Base-by-base conservation (phyloP, 495 filamentous ascomycete species). In the Penicillium samsonianum region DNA sequence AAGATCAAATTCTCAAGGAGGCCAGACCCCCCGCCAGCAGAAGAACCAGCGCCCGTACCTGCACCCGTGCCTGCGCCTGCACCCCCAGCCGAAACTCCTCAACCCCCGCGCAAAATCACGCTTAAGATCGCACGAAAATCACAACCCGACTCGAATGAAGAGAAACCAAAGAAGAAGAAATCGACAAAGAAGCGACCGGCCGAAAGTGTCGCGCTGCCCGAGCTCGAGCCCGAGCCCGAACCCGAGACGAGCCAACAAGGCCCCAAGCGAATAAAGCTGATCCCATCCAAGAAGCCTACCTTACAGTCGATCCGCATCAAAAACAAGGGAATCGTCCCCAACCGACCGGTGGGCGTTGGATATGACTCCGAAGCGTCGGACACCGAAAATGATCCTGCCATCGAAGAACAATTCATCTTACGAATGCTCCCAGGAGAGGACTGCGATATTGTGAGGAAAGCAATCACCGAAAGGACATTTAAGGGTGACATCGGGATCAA, bases 341-440 rank as follows among this genome's bases (percentile, higher is more conserved):
- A 74, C 22, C 80, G 90, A 48, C 84, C 84, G 1, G 69, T 74
- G 2, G 94, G 92, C 16, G 90, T 94, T 20, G 95, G 92, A 8
- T 98, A 98, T 71, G 94, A 98, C 69, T 96, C 91, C n/a, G 94
- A 98, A 71, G 90, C 92, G 2, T 92, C 90, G 19, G 94, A 98
- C 64, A 84, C 85, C 7, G 94, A 98, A 70, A 65, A 77, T 3
- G 94, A 98, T 65, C 94, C 94, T 0, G 75, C 86, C 0, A 90
- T 94, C 58, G 92, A 97, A 68, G 86, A 91, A 60, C 84, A 93
- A 58, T 90, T 97, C 50, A 83, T 98, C 9, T 72, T 98, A 30
- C 90, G 94, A 53, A 96, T 97, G 88, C 64, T 83, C 44, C 90
- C 90, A 1, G 92, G 91, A 1, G 81, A 84, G 4, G 89, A 97